A percentile compares a stretch with the other conserved stretches of the same genome.
Conservation (phyloP, 1,139 yeast species). For the Sugiyamaella castrensis region DNA sequence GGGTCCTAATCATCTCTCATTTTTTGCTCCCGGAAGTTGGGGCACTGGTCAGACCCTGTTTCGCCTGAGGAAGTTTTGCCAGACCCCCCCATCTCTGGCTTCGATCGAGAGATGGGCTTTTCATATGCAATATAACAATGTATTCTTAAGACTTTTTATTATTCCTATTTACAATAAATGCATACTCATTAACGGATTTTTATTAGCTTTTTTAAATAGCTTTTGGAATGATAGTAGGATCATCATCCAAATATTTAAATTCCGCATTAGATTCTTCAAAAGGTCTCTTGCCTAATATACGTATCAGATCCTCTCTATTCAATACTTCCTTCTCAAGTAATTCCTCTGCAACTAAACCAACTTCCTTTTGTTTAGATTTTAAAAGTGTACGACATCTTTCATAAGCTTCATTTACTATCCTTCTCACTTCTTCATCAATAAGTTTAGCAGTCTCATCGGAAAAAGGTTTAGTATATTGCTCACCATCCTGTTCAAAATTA, state of each 20-base stretch:
- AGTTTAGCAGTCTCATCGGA: slow-evolving; percentile 79
- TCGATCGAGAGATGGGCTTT: too few species aligned
- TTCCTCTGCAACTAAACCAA: slow-evolving; percentile 83
- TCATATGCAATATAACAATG: too few species aligned
- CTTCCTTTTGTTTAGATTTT: slow-evolving; percentile 62
- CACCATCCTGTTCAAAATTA: slow-evolving; percentile 63
- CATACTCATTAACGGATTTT: too few species aligned
- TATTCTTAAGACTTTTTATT: too few species aligned
- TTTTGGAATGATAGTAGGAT: slow-evolving; percentile 6
- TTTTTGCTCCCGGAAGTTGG: too few species aligned
- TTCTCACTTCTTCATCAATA: slow-evolving; percentile 80
- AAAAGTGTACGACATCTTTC: slow-evolving; percentile 62
- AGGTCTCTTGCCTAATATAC: slow-evolving; percentile 84
- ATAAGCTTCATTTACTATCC: slow-evolving; percentile 77
- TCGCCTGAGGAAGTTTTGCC: too few species aligned
- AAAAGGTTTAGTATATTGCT: slow-evolving; percentile 71
- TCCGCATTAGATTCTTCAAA: slow-evolving; percentile 87
- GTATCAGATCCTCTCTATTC: slow-evolving; percentile 85
- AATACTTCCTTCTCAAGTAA: slow-evolving; percentile 79
- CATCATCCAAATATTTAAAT: slow-evolving; percentile 58
- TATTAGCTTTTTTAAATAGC: background rate
- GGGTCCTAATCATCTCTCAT: too few species aligned
- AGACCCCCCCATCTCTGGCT: too few species aligned
- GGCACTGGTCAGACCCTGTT: too few species aligned
- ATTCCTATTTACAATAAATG: too few species aligned